Evolutionary conservation across 768 basidiomycete genomes (phyloP), one percentile per base, ranked within the genome.

Genomic region (Rhodotorula sphaerocarpa): DNA sequence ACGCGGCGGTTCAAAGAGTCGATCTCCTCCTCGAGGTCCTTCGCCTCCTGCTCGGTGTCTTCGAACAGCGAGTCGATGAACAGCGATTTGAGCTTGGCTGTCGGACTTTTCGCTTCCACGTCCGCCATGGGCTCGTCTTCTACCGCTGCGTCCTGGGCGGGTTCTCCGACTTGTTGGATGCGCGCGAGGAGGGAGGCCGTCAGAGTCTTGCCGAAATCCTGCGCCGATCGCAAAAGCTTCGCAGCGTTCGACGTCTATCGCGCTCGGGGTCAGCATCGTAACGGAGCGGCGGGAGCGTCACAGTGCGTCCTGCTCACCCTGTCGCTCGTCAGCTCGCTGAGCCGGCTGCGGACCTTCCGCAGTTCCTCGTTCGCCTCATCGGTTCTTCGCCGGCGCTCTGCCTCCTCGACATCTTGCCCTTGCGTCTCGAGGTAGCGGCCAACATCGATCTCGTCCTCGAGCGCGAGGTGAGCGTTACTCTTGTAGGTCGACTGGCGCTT

Each of bases 401-500:
- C 81, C 5, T 83, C 86, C 51, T 79, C 82, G 63, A 88, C 86
- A 73, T 27, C 86, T 72, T 20, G 18, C 10, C 53, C 60, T 5
- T 65, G 65, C 3, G 36, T 43, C 7, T 64, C 54, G 51, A 93
- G 78, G 78, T 92, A 99, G 20, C 95, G 85, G 75, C 95, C 91
- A 82, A 97, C 83, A 72, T 82, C 85, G 20, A 99, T 79, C 15
- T 83, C 86, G 75, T 91, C 87, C 23, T 80, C 84, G 73, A 93
- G 95, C 71, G 85, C 87, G 67, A 99, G 86, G 74, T 90, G 93
- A 6, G 90, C 90, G 72, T 99, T 93, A 9, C 88, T 90, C 75
- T 99, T 99, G 79, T 88, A 90, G 21, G 90, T 85, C 67, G 91
- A 87, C 58, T 89, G 80, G 1, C 87, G 90, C 69, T 89, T 86